Percentiles rank a stretch among this genome's conserved stretches.
phyloP scores from a whole-genome alignment of 2,329 filamentous ascomycete species.

The Alternaria burnsii region DNA sequence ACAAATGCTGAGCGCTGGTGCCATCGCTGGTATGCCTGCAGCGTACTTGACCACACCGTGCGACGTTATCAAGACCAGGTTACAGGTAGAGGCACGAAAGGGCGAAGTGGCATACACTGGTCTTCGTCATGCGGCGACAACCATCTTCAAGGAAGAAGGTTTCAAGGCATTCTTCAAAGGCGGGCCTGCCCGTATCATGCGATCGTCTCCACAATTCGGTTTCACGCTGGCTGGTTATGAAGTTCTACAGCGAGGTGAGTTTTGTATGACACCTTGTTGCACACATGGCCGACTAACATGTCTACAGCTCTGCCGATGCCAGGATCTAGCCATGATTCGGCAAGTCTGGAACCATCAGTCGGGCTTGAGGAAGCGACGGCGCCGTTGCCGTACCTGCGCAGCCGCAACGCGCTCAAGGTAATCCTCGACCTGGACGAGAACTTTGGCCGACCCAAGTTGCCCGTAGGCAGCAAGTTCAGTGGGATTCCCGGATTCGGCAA shows the following conservation, averaged over 20 bases:
- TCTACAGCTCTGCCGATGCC: conserved; percentile 75
- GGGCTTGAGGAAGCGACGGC: conserved; percentile 70
- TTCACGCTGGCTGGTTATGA: conserved; percentile 98
- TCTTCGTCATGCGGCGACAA: conserved; percentile 83
- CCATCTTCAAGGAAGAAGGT: conserved; percentile 88
- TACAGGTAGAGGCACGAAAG: conserved; percentile 97
- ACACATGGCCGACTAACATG: conserved; percentile 1
- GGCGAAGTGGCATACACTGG: conserved; percentile 89
- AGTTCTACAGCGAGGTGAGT: conserved; percentile 73
- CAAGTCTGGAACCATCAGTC: conserved; percentile 66
- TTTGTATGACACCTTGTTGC: background rate
- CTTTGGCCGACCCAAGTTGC: conserved; percentile 78
- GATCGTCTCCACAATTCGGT: conserved; percentile 96
- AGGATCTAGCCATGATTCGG: conserved; percentile 65
- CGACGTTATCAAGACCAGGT: conserved; percentile 98
- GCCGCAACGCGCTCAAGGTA: conserved; percentile 92
- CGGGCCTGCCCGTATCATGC: conserved; percentile 90
- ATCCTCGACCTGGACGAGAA: conserved; percentile 94
- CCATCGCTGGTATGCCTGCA: conserved; percentile 71
- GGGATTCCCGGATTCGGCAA: conserved; percentile 51
- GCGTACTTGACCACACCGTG: conserved; percentile 93
- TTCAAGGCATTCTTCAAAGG: conserved; percentile 99
- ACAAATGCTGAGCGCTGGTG: conserved; percentile 92
- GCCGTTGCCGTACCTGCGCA: conserved; percentile 72
- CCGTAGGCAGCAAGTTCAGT: conserved; percentile 48